A percentile compares a stretch with the other conserved stretches of the same genome.
phyloP scores from a whole-genome alignment of 768 basidiomycete species.

The Tylopilus sp. region DNA sequence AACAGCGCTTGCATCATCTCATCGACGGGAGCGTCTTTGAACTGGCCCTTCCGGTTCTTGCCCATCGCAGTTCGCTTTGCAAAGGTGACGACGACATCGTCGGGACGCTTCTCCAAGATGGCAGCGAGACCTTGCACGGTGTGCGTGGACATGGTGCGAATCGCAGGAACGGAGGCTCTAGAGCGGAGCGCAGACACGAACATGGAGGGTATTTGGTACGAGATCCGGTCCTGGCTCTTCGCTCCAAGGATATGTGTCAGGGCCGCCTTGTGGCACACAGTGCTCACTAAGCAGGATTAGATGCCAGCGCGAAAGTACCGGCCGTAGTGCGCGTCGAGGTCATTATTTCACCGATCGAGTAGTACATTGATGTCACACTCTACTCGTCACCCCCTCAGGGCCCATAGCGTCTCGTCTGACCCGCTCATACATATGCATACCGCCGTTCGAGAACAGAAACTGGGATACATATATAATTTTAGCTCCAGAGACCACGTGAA shows the following conservation, averaged over 20 bases:
- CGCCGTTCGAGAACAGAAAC: too few relatives aligned
- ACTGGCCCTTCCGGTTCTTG: constrained; percentile 84
- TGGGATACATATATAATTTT: too few relatives aligned
- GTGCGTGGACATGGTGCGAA: constrained; percentile 32
- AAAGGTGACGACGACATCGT: constrained; percentile 89
- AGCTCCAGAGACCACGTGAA: constrained; percentile 2
- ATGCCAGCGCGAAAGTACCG: too few relatives aligned
- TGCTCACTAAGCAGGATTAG: too few relatives aligned
- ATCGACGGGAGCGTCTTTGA: constrained; percentile 86
- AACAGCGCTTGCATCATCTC: constrained; percentile 82
- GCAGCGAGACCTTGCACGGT: constrained; percentile 41
- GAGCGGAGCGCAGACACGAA: constrained; percentile 12
- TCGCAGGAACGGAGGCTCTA: background rate
- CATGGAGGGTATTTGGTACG: constrained; percentile 15
- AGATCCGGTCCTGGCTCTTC: constrained; percentile 7
- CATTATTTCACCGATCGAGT: too few relatives aligned
- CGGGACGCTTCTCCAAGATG: constrained; percentile 64
- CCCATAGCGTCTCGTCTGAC: background rate
- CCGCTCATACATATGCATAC: background rate
- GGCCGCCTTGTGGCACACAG: too few relatives aligned
- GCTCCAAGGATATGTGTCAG: too few relatives aligned
- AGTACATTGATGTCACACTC: background rate
- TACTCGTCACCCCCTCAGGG: too few relatives aligned
- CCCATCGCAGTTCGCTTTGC: constrained; percentile 90
- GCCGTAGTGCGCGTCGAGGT: too few relatives aligned